Evolutionary conservation across 108 stramenopile species (phyloP).

Genomic region (Pseudonitzschia multistriata): DNA sequence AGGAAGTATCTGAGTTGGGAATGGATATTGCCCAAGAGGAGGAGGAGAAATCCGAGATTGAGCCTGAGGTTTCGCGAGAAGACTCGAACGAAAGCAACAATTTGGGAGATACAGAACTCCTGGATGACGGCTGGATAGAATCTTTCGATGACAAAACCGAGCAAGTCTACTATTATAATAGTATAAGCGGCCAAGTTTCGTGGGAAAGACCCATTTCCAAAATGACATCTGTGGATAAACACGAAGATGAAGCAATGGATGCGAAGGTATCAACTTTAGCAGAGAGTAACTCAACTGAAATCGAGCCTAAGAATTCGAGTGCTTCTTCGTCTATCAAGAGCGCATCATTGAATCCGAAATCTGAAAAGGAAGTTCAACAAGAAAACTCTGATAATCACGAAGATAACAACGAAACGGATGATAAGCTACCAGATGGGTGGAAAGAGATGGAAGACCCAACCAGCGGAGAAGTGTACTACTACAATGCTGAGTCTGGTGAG

Average conservation of each 20-base stretch:
- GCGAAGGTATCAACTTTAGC: neutral
- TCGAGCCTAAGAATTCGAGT: neutral
- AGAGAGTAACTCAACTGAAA: neutral
- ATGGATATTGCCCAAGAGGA: neutral
- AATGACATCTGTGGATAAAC: neutral
- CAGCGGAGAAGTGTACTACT: conserved; percentile 46
- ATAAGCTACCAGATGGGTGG: conserved; percentile 38
- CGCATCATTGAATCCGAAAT: no score
- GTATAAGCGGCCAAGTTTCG: conserved; percentile 19
- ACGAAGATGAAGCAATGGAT: neutral
- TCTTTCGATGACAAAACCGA: conserved; percentile 11
- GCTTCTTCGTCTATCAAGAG: neutral
- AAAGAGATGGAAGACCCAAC: conserved; percentile 28
- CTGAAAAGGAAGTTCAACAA: neutral
- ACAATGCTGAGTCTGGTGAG: conserved; percentile 40
- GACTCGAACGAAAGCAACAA: neutral
- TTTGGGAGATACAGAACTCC: neutral
- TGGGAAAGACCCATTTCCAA: conserved; percentile 29
- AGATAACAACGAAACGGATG: conserved; percentile 23
- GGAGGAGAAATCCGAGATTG: neutral
- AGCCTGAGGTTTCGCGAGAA: neutral
- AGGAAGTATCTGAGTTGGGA: neutral
- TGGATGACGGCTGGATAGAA: conserved; percentile 14
- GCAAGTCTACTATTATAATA: conserved; percentile 32
- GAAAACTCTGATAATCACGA: neutral